Conservation (phyloP, 2,329 filamentous ascomycete species). For the Dendryphion nanum region DNA sequence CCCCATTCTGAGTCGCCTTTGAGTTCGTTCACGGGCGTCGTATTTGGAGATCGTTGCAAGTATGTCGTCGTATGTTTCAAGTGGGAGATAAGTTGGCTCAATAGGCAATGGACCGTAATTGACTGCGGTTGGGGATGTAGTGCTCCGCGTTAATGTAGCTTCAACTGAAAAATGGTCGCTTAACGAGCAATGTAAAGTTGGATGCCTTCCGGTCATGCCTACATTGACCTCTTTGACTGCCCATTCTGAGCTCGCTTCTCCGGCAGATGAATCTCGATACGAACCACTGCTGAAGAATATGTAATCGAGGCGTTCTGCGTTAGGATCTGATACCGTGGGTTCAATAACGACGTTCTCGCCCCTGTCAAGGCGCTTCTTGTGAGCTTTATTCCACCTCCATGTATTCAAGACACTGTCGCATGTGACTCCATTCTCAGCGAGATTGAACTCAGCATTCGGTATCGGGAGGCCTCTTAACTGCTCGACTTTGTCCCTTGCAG, state of each 20-base stretch:
- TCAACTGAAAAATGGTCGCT: slow-evolving; percentile 95
- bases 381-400: slow-evolving; percentile 80
- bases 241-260: slow-evolving; percentile 54
- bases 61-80: slow-evolving; percentile 68
- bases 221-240: slow-evolving; percentile 68
- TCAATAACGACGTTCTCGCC: slow-evolving; percentile 65
- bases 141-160: slow-evolving; percentile 59
- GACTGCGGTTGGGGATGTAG: slow-evolving; percentile 9
- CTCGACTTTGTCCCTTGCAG: slow-evolving; percentile 66
- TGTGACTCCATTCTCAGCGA: slow-evolving; percentile 78
- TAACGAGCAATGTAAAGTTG: slow-evolving; percentile 76
- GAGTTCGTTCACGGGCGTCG: slow-evolving; percentile 65
- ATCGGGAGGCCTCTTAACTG: slow-evolving; percentile 63
- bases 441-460: slow-evolving; percentile 75
- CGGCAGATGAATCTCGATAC: slow-evolving; percentile 23
- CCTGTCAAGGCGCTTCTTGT: slow-evolving; percentile 66
- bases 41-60: slow-evolving; percentile 70
- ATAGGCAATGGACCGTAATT: slow-evolving; percentile 13
- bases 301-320: slow-evolving; percentile 89
- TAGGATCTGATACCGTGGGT: slow-evolving; percentile 65
- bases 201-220: slow-evolving; percentile 78
- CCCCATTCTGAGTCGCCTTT: slow-evolving; percentile 67
- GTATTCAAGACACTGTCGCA: slow-evolving; percentile 87
- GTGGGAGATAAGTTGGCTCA: slow-evolving; percentile 38
- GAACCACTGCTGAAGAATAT: slow-evolving; percentile 66